phyloP scores from a whole-genome alignment of 2,329 filamentous ascomycete species.

The Hypoxylon sp. region DNA sequence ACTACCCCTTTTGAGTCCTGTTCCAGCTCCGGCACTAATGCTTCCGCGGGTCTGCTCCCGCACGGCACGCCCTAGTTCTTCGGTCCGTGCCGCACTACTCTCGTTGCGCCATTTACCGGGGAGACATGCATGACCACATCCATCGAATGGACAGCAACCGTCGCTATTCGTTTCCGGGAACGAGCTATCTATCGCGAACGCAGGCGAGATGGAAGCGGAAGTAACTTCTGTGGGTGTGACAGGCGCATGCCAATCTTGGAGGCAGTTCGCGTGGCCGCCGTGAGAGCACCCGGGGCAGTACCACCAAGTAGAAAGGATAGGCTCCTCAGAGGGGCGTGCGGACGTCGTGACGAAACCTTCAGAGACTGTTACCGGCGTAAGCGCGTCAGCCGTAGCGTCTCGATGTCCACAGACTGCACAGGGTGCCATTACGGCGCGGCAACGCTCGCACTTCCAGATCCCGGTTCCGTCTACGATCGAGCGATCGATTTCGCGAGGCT shows the following conservation, averaged over 20 bases:
- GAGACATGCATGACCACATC: conserved; percentile 75
- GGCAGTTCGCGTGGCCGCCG: conserved; percentile 73
- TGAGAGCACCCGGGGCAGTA: conserved; percentile 74
- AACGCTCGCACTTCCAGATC: conserved; percentile 73
- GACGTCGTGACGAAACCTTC: conserved; percentile 43
- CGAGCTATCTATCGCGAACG: conserved; percentile 46
- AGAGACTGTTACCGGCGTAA: conserved; percentile 45
- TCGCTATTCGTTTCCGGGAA: conserved; percentile 61
- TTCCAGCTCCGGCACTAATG: conserved; percentile 38
- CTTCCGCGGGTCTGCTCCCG: conserved; percentile 58
- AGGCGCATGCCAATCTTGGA: conserved; percentile 71
- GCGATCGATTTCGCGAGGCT: conserved; percentile 68
- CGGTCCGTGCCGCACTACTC: conserved; percentile 60
- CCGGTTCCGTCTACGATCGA: conserved; percentile 58
- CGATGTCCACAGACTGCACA: conserved; percentile 73
- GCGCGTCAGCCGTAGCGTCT: conserved; percentile 60
- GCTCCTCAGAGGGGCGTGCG: conserved; percentile 41
- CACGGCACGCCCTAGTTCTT: conserved; percentile 67
- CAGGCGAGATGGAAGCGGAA: conserved; percentile 11
- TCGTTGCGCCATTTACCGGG: conserved; percentile 70
- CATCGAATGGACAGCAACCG: conserved; percentile 75
- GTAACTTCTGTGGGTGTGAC: conserved; percentile 37
- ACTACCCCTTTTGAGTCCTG: conserved; percentile 38
- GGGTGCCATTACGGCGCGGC: conserved; percentile 65
- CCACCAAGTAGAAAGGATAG: conserved; percentile 69